phyloP scores from a whole-genome alignment of 768 basidiomycete genomes.

The Gautieria morchelliformis region DNA sequence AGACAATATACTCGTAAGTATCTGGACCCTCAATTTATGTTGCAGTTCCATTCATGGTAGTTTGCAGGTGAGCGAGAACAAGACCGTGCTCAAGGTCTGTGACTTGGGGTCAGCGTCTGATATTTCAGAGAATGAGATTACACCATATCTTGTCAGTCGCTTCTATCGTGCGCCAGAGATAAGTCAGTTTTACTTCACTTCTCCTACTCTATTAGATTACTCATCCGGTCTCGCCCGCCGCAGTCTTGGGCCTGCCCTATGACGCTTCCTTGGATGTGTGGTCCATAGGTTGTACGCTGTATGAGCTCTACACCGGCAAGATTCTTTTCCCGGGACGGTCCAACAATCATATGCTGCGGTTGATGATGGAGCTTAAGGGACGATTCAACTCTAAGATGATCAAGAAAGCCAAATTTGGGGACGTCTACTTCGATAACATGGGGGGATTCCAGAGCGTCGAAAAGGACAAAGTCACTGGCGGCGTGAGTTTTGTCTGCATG shows the following conservation, averaged over 20 bases:
- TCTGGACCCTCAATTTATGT: not conserved
- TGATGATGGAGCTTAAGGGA: constrained; percentile 98
- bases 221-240: not conserved
- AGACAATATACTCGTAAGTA: constrained; percentile 86
- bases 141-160: constrained; percentile 93
- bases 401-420: constrained; percentile 88
- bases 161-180: constrained; percentile 99
- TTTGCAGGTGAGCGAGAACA: constrained; percentile 82
- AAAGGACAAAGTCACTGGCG: constrained; percentile 73
- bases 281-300: constrained; percentile 97
- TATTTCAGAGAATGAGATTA: constrained; percentile 90
- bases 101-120: constrained; percentile 97
- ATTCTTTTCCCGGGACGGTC: constrained; percentile 94
- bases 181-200: constrained; percentile 46
- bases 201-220: not conserved
- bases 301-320: constrained; percentile 91
- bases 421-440: constrained; percentile 89
- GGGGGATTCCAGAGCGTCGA: constrained; percentile 79
- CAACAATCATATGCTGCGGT: constrained; percentile 94
- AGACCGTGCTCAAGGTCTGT: constrained; percentile 88
- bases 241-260: constrained; percentile 92
- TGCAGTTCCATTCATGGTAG: not conserved
- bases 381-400: constrained; percentile 90
- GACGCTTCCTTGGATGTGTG: constrained; percentile 91
- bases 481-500: constrained; percentile 41